Base-by-base conservation (phyloP, 371 early-diverging fungal genomes). In the Mortierella sp. region DNA sequence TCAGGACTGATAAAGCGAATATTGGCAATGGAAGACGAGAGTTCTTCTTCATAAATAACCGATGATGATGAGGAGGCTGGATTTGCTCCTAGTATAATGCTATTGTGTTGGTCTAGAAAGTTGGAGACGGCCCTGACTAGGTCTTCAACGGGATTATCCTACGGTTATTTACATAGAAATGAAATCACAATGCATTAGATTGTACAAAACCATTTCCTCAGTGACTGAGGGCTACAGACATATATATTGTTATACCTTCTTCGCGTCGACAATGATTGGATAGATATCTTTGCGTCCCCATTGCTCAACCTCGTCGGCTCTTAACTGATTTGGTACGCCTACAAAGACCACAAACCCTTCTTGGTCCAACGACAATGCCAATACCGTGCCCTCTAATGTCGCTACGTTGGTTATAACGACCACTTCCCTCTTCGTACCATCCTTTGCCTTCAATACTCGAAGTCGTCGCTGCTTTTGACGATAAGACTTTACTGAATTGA, bases 21-120 rank as follows among this genome's bases (percentile, higher is more conserved):
- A 47, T 78, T 78, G 54, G 78, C 66, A 1, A 62, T 70, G 10
- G 78, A 78, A 4, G 70, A 69, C 2, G 78, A 66, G 28, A 78
- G 58, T 12, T 73, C 78, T 37, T 78, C 74, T 63, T 78, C 57
- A 6, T 35, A 54, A 35, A 70, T 69, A 18, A 70, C 22, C 2
- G 78, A 67, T 0, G 66, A 55, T 1, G 52, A 51, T 0, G 55
- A 24, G 6, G 49, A 32, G 11, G 32, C 45, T 37, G 61, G 65
- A 22, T 37, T 66, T 39, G 40, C 61, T 4, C 77, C 73, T n/a
- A 72, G 69, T 14, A 77, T 64, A 22, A 10, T 40, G 40, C 68
- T 55, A 54, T 72, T 77, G 43, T 64, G 49, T 22, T 77, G 69
- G 64, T 77, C 77, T 55, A 77, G 16, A 57, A 68, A 72, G 40